Evolutionary conservation across 176 grass and related monocot species (phyloP), one percentile per base, ranked within the genome.

Genomic region (Cenchrus purpureus): DNA sequence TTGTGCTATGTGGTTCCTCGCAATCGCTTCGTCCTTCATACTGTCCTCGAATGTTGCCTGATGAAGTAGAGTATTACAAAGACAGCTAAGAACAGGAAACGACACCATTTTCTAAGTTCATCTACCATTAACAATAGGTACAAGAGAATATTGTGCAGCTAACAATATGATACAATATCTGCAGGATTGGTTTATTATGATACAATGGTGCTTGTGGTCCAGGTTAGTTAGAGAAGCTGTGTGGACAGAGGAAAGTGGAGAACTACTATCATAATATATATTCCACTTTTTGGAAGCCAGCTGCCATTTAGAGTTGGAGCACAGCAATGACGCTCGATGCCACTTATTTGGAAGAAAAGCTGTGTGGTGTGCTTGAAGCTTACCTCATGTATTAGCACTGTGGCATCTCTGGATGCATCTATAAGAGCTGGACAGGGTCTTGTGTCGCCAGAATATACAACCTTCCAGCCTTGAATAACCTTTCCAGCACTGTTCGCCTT

Each of bases 21-120:
- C 88, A 11, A 98, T 88, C 0, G 93, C 97, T 80, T 98, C 97
- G 7, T 98, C 97, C 78, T 79, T 92, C 91, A 98, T 87, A 63
- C 86, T 92, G 65, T 98, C 97, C 86, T 98, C 97, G 78, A 98
- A 98, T 46, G 97, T 95, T 10, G 97, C 97, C 97, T 98, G 84
- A 76, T 68, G 34, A 82, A 88, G 55, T 29, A 63, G 44, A 58
- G 76, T 59, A 60, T 68, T 44, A 40, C 20, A 43, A 78, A 68
- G 37, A 69, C 45, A 70, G 31, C 50, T 73, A 79, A 79, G 49
- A 68, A 67, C n/a, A 87, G 40, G 71, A 34, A 40, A 10, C 8
- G 54, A 16, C 20, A 49, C 8, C 59, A 62, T 4, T 79, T 4
- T 48, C 3, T 29, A 74, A 58, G 29, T 2, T 10, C 53, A 74